phyloP scores from a whole-genome alignment of 192 early-diverging fungal species.

The Coemansia umbellata region DNA sequence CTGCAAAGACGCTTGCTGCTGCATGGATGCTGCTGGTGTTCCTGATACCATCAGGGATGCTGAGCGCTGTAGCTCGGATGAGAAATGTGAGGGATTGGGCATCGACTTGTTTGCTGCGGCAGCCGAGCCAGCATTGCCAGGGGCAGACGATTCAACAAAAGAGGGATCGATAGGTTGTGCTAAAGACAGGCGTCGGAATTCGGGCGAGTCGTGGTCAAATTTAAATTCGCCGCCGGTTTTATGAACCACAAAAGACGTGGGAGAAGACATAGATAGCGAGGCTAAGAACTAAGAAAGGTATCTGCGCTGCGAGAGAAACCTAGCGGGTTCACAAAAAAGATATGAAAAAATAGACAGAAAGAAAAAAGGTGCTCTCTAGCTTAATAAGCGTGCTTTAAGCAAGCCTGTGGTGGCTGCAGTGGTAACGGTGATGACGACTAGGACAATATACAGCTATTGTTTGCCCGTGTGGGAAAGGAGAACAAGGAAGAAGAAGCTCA shows the following conservation, averaged over 20 bases:
- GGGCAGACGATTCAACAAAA: conserved; percentile 3
- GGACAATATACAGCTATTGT: too few species aligned
- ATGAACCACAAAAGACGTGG: conserved; percentile 11
- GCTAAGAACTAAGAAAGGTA: too few species aligned
- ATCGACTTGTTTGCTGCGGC: background rate
- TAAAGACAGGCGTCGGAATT: conserved; percentile 6
- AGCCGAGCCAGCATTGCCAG: background rate
- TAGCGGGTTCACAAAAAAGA: too few species aligned
- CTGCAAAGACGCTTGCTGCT: conserved; percentile 2
- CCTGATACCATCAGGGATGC: conserved; percentile 3
- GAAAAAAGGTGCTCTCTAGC: too few species aligned
- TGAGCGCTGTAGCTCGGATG: background rate
- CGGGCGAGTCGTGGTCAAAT: conserved; percentile 11
- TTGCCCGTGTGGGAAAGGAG: too few species aligned
- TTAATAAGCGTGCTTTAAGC: too few species aligned
- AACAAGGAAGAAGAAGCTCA: too few species aligned
- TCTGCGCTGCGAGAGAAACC: too few species aligned
- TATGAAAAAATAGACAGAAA: too few species aligned
- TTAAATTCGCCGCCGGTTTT: conserved; percentile 12
- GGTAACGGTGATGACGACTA: too few species aligned
- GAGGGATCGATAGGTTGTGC: background rate
- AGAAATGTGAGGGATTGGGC: background rate
- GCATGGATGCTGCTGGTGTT: background rate
- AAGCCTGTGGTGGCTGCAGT: too few species aligned
- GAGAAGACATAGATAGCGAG: background rate